phyloP scores from a whole-genome alignment of 2,329 filamentous ascomycete genomes.

The Gaeumannomyces sp. region DNA sequence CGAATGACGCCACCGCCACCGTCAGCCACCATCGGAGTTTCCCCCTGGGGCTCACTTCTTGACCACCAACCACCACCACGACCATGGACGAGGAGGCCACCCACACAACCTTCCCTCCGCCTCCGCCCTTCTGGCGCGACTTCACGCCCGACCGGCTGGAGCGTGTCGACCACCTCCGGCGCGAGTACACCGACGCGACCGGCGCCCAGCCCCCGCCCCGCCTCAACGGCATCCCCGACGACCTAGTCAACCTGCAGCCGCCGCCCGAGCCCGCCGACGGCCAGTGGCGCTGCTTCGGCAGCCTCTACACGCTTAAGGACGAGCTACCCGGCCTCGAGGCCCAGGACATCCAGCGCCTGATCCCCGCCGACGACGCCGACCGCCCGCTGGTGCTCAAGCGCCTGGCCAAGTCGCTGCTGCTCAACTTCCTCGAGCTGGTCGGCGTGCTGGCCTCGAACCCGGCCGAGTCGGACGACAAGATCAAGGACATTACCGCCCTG shows the following conservation, averaged over 20 bases:
- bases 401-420: conserved; percentile 74
- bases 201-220: conserved; percentile 25
- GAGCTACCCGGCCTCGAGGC: conserved; percentile 62
- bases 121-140: conserved; percentile 82
- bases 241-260: conserved; percentile 73
- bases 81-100: conserved; percentile 36
- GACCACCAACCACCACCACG: background rate
- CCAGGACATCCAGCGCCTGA: conserved; percentile 64
- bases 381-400: conserved; percentile 65
- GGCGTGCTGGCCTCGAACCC: conserved; percentile 66
- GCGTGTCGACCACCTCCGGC: conserved; percentile 41
- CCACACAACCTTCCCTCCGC: conserved; percentile 68
- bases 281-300: conserved; percentile 71
- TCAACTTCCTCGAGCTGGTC: conserved; percentile 83
- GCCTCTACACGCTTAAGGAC: conserved; percentile 56
- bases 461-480: conserved; percentile 58
- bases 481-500: conserved; percentile 71
- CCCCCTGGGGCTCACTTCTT: background rate
- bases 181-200: conserved; percentile 29
- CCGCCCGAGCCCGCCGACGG: conserved; percentile 66
- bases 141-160: conserved; percentile 73
- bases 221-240: conserved; percentile 53
- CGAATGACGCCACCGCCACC: background rate
- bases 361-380: conserved; percentile 47
- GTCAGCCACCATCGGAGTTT: background rate